Base-by-base conservation (phyloP, 2,329 filamentous ascomycete genomes). In the Grosmannia penicillata region DNA sequence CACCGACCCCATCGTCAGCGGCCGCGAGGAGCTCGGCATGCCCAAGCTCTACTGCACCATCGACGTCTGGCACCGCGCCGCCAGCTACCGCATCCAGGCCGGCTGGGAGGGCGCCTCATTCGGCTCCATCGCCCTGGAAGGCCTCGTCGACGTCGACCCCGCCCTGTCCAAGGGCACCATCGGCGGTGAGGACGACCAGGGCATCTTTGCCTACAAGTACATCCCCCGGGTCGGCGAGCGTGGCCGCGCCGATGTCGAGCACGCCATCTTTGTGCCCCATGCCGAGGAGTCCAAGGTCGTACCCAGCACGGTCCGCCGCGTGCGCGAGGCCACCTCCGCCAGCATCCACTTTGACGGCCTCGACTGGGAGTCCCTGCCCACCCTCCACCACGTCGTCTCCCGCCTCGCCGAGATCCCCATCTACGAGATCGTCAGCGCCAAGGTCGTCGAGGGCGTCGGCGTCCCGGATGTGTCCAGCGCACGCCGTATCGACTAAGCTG, bases 21-120 rank as follows among this genome's bases (percentile, higher is more conserved):
- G 70, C 0, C 56, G 72, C 1, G 73, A 78, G 33, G 74, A 78
- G 45, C 57, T 77, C 1, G 74, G 74, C 0, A 72, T 76, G 63
- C 70, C 71, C 1, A 78, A 76, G 53, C 44, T 75, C 0, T 73
- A 61, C 44, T 63, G 63, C n/a, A 55, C 63, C 0, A 59, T 76
- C 9, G 60, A 71, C 21, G 45, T 70, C 4, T 47, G 58, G 28
- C 51, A 52, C 15, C 53, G 42, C 15, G 51, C 6, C 40, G 38
- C 50, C 2, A 58, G 55, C 1, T 64, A 56, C 44, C 52, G 52
- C 9, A 46, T 68, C 21, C 54, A 52, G 18, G 58, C 61, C 1
- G 51, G 54, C 39, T 65, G 61, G 61, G 48, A 58, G 36, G 61
- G 60, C 1, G 54, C 56, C 4, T 37, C 25, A 15, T 53, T 53